These are phyloP conservation scores for Trametes villosa DNA, from an alignment of 768 basidiomycete genomes.

Conservation along the genomic window DNA sequence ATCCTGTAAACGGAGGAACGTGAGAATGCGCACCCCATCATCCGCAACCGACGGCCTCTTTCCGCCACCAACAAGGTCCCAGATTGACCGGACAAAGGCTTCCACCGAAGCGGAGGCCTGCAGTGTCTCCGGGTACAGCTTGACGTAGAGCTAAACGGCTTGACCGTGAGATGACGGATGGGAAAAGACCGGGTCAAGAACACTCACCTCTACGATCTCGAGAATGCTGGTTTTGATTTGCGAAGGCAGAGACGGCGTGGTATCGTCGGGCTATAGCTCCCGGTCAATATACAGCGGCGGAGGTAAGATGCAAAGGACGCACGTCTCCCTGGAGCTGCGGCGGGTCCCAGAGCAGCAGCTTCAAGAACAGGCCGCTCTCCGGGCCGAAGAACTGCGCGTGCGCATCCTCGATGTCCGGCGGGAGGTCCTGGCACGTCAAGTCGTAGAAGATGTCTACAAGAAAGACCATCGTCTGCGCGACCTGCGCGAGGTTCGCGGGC, in stretches of 20 bases:
- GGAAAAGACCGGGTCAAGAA: neutral
- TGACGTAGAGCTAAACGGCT: constrained; percentile 66
- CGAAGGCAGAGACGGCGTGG: constrained; percentile 83
- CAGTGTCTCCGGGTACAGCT: constrained; percentile 81
- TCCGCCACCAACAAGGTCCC: constrained; percentile 80
- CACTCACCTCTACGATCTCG: constrained; percentile 81
- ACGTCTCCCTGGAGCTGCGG: constrained; percentile 71
- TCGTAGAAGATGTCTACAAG: constrained; percentile 91
- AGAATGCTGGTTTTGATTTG: constrained; percentile 88
- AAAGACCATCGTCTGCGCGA: constrained; percentile 78
- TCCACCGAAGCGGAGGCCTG: constrained; percentile 64
- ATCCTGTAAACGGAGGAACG: neutral
- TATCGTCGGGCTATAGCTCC: constrained; percentile 68
- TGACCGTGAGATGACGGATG: neutral
- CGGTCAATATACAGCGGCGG: neutral
- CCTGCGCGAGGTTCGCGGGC: constrained; percentile 45
- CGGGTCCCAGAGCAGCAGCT: constrained; percentile 82
- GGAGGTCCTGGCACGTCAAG: constrained; percentile 93
- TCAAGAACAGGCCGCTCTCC: constrained; percentile 71
- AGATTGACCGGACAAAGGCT: constrained; percentile 85
- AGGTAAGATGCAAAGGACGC: constrained; percentile 34
- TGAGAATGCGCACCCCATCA: constrained; percentile 60
- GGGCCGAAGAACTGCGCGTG: constrained; percentile 82
- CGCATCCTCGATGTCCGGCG: constrained; percentile 90
- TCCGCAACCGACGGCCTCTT: constrained; percentile 71